Evolutionary conservation across 192 early-diverging fungal species (phyloP).

Genomic region (Coemansia sp.): DNA sequence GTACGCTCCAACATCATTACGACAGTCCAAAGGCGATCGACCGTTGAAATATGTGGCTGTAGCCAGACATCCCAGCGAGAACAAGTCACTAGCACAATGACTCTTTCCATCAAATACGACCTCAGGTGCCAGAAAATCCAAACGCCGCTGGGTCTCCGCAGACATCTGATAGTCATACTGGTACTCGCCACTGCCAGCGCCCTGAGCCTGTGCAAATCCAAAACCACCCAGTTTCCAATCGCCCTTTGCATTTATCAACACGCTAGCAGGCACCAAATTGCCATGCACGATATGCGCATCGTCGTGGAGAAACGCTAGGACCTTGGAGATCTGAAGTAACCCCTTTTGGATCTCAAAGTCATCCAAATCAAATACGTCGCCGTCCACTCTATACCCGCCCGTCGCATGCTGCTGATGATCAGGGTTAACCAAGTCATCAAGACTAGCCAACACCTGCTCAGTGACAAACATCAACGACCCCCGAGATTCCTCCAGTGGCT

Average conservation of each 20-base stretch:
- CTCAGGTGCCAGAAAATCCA: slow-evolving; percentile 74
- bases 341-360: slow-evolving; percentile 85
- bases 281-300: slow-evolving; percentile 77
- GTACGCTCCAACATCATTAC: slow-evolving; percentile 69
- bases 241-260: slow-evolving; percentile 78
- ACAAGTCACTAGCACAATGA: slow-evolving; percentile 68
- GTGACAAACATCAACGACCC: slow-evolving; percentile 73
- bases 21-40: slow-evolving; percentile 62
- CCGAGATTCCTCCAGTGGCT: slow-evolving; percentile 71
- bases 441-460: slow-evolving; percentile 67
- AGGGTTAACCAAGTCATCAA: slow-evolving; percentile 64
- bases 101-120: slow-evolving; percentile 63
- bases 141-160: slow-evolving; percentile 59
- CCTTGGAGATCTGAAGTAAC: slow-evolving; percentile 70
- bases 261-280: slow-evolving; percentile 70
- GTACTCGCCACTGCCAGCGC: slow-evolving; percentile 36
- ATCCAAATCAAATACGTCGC: slow-evolving; percentile 70
- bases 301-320: slow-evolving; percentile 74
- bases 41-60: slow-evolving; percentile 71
- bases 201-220: slow-evolving; percentile 57
- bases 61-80: slow-evolving; percentile 78
- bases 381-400: slow-evolving; percentile 25
- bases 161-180: slow-evolving; percentile 66
- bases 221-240: slow-evolving; percentile 85
- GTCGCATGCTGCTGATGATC: slow-evolving; percentile 33